Percentiles rank a stretch among this genome's conserved stretches.
Evolutionary conservation across 2,329 filamentous ascomycete species (phyloP).

Genomic region (Plectosphaerella sp.): DNA sequence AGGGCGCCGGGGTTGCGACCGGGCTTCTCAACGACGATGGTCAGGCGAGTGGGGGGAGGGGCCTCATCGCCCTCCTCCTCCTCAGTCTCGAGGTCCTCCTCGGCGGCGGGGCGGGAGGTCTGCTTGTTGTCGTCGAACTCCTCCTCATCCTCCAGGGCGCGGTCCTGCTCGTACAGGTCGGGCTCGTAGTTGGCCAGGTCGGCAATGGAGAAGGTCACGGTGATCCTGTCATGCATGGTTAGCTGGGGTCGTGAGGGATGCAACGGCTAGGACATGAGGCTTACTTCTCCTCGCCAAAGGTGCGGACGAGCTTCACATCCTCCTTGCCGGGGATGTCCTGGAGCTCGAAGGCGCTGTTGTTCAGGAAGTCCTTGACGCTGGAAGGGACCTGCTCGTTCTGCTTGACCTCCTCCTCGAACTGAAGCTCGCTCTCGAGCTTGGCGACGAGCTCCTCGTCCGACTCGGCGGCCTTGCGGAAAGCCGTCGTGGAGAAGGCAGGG

Average conservation of each 20-base stretch:
- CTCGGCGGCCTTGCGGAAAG: slow-evolving; percentile 39
- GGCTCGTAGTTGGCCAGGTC: slow-evolving; percentile 68
- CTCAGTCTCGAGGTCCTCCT: slow-evolving; percentile 49
- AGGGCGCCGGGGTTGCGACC: slow-evolving; percentile 68
- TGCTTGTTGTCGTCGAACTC: slow-evolving; percentile 44
- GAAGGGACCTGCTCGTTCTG: slow-evolving; percentile 66
- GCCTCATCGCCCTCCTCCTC: slow-evolving; percentile 47
- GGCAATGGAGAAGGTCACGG: slow-evolving; percentile 77
- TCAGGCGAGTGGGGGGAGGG: slow-evolving; percentile 75
- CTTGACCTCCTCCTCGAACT: slow-evolving; percentile 79
- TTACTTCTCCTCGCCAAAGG: slow-evolving; percentile 84
- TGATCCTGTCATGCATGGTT: slow-evolving; percentile 52
- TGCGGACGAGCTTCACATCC: slow-evolving; percentile 79
- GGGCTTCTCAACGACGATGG: slow-evolving; percentile 84
- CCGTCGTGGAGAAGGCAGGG: slow-evolving; percentile 43
- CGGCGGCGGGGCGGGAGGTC: slow-evolving; percentile 46
- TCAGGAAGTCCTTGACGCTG: slow-evolving; percentile 81
- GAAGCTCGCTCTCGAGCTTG: slow-evolving; percentile 81
- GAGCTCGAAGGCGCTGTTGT: slow-evolving; percentile 79
- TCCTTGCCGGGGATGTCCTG: slow-evolving; percentile 80
- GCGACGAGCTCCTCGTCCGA: slow-evolving; percentile 75
- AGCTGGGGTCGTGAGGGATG: neutral
- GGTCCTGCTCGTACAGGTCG: slow-evolving; percentile 53
- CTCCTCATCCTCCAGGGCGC: slow-evolving; percentile 51
- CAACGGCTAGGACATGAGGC: slow-evolving; percentile 20